phyloP scores from a whole-genome alignment of 495 filamentous ascomycete genomes.

The Hypomontagnella monticulosa region DNA sequence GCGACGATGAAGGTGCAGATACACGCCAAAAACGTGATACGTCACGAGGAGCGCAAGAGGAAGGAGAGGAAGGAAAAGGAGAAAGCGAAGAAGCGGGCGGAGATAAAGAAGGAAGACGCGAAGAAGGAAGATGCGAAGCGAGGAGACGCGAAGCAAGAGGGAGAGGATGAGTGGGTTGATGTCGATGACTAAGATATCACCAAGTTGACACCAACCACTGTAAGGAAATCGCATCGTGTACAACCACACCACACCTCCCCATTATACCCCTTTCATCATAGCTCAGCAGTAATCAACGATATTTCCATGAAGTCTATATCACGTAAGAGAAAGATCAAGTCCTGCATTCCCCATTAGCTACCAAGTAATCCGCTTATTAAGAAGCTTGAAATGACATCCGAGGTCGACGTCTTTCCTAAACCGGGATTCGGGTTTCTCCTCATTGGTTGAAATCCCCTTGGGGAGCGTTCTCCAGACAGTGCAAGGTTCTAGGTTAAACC shows the following conservation, averaged over 20 bases:
- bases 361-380: too few relatives aligned
- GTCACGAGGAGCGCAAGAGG: too few relatives aligned
- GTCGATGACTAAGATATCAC: background rate
- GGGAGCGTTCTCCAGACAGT: background rate
- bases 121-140: background rate
- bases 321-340: background rate
- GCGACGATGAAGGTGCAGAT: too few relatives aligned
- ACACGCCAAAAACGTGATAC: too few relatives aligned
- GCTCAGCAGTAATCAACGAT: background rate
- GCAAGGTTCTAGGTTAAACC: too few relatives aligned
- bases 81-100: too few relatives aligned
- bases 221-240: too few relatives aligned
- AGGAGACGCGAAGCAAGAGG: constrained; percentile 2
- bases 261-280: too few relatives aligned
- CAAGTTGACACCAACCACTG: too few relatives aligned
- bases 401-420: constrained; percentile 1
- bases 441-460: background rate
- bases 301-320: background rate
- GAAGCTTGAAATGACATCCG: background rate
- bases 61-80: too few relatives aligned
- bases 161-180: constrained; percentile 1
- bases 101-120: background rate
- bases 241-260: too few relatives aligned
- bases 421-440: background rate
- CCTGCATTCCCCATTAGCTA: too few relatives aligned